Percentiles rank a stretch among this genome's conserved stretches.
phyloP scores from a whole-genome alignment of 2,329 filamentous ascomycete genomes.

The Stemphylium beticola region DNA sequence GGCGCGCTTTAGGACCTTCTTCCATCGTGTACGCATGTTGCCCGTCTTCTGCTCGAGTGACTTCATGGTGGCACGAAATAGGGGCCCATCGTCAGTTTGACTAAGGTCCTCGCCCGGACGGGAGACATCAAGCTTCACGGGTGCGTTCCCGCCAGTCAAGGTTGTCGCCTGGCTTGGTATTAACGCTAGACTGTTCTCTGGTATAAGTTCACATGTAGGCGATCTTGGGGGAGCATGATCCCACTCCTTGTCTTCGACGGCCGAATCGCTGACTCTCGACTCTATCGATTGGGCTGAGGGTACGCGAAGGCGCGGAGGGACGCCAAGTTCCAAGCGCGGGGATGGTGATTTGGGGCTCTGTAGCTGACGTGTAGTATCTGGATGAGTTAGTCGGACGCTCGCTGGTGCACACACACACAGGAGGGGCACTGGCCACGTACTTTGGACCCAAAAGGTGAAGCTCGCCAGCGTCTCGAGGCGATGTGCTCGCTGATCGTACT shows the following conservation, averaged over 20 bases:
- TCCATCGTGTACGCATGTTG: conserved; percentile 92
- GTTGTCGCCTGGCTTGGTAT: conserved; percentile 51
- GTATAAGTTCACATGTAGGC: conserved; percentile 55
- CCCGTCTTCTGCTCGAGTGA: conserved; percentile 95
- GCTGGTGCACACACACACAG: not conserved
- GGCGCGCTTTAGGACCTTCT: conserved; percentile 93
- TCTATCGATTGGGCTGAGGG: conserved; percentile 88
- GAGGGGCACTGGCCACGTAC: conserved; percentile 55
- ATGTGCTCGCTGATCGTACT: conserved; percentile 94
- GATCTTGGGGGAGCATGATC: conserved; percentile 53
- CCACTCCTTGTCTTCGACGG: conserved; percentile 56
- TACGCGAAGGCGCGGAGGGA: conserved; percentile 78
- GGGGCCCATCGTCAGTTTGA: conserved; percentile 86
- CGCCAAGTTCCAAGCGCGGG: conserved; percentile 73
- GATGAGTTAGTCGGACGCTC: conserved; percentile 13
- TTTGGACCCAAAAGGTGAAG: conserved; percentile 95
- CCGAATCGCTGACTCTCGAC: conserved; percentile 77
- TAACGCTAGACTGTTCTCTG: conserved; percentile 55
- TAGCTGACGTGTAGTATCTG: conserved; percentile 49
- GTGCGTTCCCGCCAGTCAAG: conserved; percentile 36
- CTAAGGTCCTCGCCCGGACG: conserved; percentile 81
- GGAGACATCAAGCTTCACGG: conserved; percentile 85
- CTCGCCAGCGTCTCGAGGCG: conserved; percentile 84
- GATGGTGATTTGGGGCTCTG: conserved; percentile 59
- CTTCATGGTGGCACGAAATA: conserved; percentile 97